phyloP scores from a whole-genome alignment of 257 asterid genomes.

The Solanum lignicaule region DNA sequence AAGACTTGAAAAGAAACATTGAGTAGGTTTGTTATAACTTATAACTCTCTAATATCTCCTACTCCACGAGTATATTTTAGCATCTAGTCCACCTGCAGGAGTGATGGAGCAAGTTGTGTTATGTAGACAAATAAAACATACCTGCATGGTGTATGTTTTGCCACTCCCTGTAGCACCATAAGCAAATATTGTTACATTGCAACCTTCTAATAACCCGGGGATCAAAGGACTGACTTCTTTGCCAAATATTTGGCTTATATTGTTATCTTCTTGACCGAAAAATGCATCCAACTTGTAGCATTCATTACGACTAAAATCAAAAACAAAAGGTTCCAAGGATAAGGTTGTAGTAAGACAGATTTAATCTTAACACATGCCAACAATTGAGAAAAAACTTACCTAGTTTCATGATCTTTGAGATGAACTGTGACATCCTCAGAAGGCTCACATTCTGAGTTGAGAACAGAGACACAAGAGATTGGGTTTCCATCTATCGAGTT shows the following conservation, averaged over 20 bases:
- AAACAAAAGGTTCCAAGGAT: not conserved
- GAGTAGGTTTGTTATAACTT: not conserved
- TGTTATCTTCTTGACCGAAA: slow-evolving; percentile 59
- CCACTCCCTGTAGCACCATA: slow-evolving; percentile 99
- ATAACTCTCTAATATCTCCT: not conserved
- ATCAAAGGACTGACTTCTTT: slow-evolving; percentile 74
- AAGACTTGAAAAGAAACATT: not conserved
- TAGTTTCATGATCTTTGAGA: slow-evolving; percentile 62
- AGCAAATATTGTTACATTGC: slow-evolving; percentile 74
- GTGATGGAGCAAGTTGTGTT: not conserved
- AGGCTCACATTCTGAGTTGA: slow-evolving; percentile 17
- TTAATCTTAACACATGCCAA: not conserved
- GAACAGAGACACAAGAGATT: slow-evolving; percentile 40
- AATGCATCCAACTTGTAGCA: slow-evolving; percentile 67
- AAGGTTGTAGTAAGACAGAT: not conserved
- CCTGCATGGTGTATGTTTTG: slow-evolving; percentile 94
- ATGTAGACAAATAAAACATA: slow-evolving; percentile 3
- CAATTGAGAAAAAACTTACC: slow-evolving; percentile 21
- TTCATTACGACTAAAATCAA: slow-evolving; percentile 59
- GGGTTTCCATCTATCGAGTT: slow-evolving; percentile 26
- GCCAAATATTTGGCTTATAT: slow-evolving; percentile 44
- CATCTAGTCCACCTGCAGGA: not conserved
- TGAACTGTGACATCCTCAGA: slow-evolving; percentile 51
- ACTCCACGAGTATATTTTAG: not conserved
- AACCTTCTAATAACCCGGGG: slow-evolving; percentile 61